Conservation (phyloP, 2,329 filamentous ascomycete genomes). For the Fusarium setosum region DNA sequence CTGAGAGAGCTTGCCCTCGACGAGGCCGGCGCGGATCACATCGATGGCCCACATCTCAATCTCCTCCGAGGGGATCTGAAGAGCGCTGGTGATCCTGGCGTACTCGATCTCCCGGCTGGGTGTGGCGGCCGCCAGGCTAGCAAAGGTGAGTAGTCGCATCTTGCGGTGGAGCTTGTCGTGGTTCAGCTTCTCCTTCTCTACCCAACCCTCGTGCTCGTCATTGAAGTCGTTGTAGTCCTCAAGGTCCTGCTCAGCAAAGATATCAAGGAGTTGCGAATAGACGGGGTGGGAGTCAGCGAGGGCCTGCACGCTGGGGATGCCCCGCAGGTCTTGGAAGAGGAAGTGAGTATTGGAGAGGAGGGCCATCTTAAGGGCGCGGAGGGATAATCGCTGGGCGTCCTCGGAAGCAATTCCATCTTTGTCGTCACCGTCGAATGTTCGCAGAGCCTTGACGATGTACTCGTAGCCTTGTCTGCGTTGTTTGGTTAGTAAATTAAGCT, state of each 20-base stretch:
- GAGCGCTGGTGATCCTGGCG: conserved; percentile 81
- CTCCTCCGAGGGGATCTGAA: conserved; percentile 84
- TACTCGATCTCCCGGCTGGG: conserved; percentile 91
- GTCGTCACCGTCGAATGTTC: conserved; percentile 68
- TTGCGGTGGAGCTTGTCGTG: conserved; percentile 85
- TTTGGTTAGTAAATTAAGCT: conserved; percentile 30
- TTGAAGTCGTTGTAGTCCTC: conserved; percentile 97
- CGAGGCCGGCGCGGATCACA: conserved; percentile 92
- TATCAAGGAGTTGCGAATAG: conserved; percentile 92
- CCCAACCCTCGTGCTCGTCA: conserved; percentile 87
- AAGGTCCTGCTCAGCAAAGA: conserved; percentile 93
- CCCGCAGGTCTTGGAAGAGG: conserved; percentile 84
- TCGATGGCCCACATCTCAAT: conserved; percentile 99
- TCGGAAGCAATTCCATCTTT: conserved; percentile 67
- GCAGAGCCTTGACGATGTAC: conserved; percentile 72
- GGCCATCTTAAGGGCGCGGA: conserved; percentile 66
- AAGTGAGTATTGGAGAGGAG: conserved; percentile 67
- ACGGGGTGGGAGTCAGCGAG: conserved; percentile 85
- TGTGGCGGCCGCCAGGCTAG: conserved; percentile 85
- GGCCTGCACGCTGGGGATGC: conserved; percentile 85
- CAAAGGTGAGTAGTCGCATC: conserved; percentile 94
- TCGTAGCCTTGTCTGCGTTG: conserved; percentile 68
- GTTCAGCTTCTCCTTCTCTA: conserved; percentile 81
- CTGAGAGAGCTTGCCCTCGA: conserved; percentile 97
- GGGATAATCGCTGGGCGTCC: conserved; percentile 69